Base-by-base conservation (phyloP, 768 basidiomycete species). In the Tephrocybe sp. region DNA sequence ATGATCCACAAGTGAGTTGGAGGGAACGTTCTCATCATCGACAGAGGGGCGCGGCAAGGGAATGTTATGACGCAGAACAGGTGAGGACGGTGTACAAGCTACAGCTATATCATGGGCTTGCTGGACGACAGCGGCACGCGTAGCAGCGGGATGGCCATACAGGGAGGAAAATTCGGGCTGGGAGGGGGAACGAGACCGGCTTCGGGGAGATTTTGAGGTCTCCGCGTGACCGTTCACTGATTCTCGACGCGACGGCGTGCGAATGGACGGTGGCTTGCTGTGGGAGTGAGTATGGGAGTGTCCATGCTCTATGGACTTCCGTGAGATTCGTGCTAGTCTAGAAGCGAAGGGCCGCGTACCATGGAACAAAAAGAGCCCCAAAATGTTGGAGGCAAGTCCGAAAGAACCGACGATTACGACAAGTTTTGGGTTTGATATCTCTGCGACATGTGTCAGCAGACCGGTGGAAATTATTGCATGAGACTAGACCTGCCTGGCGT, bases 351-450 rank as follows among this genome's bases (percentile, higher is more conserved):
- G 2, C 9, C 25, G 58, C 82, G 55, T 56, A 91, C 95, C 97
- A 60, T 95, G 94, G 77, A 98, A 98, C 41, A 99, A 72, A 74
- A 96, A 89, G 28, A 99, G 69, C 8, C 97, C 97, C 38, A 98
- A 79, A 22, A 98, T 77, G 61, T 99, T 99, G 21, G 93, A 97
- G 0, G 87, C 81, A 11, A 99, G 72, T 28, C 97, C 97, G 11
- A 93, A 75, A 21, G 82, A 82, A 6, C 97, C 97, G 21, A 99
- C 97, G 18, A 95, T 69, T 8, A 98, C 91, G 26, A 99, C 80
- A 12, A 99, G 73, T 57, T 80, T 82, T 0, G 97, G 92, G 59
- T 90, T 95, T 15, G 85, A 84, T 30, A 99, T 89, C 65, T 97
- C 96, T 91, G 19, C 16, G 31, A 11, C 26, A 67, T 30, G 5